Evolutionary conservation across 768 basidiomycete genomes (phyloP), one percentile per base, ranked within the genome.

Genomic region (Suillus fuscotomentosus): DNA sequence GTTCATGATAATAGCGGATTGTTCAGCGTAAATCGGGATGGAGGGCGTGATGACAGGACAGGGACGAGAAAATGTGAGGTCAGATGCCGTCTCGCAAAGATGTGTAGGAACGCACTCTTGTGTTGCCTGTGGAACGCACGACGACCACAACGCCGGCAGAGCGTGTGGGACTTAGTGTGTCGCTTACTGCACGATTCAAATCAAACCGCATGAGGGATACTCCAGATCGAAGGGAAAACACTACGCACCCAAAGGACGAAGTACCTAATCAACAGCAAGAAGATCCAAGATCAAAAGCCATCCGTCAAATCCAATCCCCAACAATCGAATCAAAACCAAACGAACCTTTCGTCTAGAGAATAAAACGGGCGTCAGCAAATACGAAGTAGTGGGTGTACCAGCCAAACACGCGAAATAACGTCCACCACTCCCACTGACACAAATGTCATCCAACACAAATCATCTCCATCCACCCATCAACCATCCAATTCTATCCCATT

Each of bases 91-190:
- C 13, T 38, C 20, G 27, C 20, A 39, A 27, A 24, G 17, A 4
- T 27, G 17, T 27, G 24, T 20, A 50, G 38, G 17, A 24, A 79
- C 91, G 72, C 69, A 96, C 94, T 90, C 86, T 99, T 95, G 85
- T 99, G 94, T 83, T 99, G 97, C 81, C 88, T 91, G 88, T 99
- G 97, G 86, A 98, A 97, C 42, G 95, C 87, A 65, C 97, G 89
- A 81, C 90, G 86, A 69, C 95, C 95, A 81, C 97, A 99, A 72
- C 97, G 92, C 77, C 95, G 86, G 88, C 97, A 99, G 73, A 98
- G 89, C 63, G 94, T 95, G 86, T 97, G 95, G 69, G 93, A 88
- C 84, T 97, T 97, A 70, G 93, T 92, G 88, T 96, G 95, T 78
- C 94, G 86, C 85, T 96, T 96, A 92, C 95, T 94, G 78, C 68